Evolutionary conservation across 1,284 basidiomycete genomes (phyloP).

Genomic region (Tranzscheliella williamsii): DNA sequence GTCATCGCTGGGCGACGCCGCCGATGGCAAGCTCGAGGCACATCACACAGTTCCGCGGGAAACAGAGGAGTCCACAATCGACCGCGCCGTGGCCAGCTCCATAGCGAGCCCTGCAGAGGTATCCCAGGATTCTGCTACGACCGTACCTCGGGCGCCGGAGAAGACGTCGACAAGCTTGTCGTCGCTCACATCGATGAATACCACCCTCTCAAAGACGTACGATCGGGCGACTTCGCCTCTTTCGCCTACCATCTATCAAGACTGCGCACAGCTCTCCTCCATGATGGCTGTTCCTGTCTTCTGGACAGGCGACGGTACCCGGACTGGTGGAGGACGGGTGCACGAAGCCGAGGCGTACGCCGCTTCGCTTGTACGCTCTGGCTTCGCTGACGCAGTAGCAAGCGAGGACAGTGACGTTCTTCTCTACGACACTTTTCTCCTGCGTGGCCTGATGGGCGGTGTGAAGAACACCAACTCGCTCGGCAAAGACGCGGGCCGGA

Average conservation of each 20-base stretch:
- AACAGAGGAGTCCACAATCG: too few relatives aligned
- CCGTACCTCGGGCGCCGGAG: slow-evolving; percentile 12
- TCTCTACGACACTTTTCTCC: slow-evolving; percentile 55
- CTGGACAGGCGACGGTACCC: slow-evolving; percentile 50
- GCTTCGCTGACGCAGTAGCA: slow-evolving; percentile 57
- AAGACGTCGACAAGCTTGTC: not conserved
- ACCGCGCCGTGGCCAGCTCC: too few relatives aligned
- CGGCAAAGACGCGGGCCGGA: slow-evolving; percentile 6
- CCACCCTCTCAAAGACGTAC: slow-evolving; percentile 43
- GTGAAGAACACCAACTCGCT: slow-evolving; percentile 7
- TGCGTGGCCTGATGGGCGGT: slow-evolving; percentile 50
- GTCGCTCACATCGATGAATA: slow-evolving; percentile 14
- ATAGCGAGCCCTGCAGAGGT: too few relatives aligned
- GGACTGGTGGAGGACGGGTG: slow-evolving; percentile 39
- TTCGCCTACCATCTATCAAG: slow-evolving; percentile 31
- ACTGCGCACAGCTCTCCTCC: slow-evolving; percentile 46
- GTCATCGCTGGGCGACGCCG: too few relatives aligned
- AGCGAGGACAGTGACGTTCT: slow-evolving; percentile 61
- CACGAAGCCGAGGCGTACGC: slow-evolving; percentile 61
- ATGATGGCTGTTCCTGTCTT: slow-evolving; percentile 51
- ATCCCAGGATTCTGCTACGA: too few relatives aligned
- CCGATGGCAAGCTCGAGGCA: too few relatives aligned
- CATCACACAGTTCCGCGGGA: too few relatives aligned
- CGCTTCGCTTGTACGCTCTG: slow-evolving; percentile 50
- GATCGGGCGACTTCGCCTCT: slow-evolving; percentile 36